These are phyloP conservation scores for Tylopilus orsonianus DNA, from an alignment of 1,284 basidiomycete genomes.

Conservation along the genomic window DNA sequence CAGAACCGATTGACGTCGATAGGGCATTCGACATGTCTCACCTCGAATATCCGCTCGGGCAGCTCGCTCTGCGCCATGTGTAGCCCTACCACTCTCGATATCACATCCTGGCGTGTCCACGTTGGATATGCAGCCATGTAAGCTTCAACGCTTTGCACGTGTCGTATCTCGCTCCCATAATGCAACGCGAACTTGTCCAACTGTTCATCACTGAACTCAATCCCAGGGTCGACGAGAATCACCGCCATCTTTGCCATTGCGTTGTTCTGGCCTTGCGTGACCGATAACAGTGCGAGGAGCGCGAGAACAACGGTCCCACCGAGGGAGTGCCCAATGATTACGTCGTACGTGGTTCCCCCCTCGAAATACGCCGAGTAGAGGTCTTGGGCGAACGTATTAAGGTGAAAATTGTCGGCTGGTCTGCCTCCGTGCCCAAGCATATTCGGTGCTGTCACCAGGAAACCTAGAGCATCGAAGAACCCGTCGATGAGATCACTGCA, in stretches of 20 bases:
- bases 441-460: slow-evolving; percentile 20
- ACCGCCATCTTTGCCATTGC: slow-evolving; percentile 6
- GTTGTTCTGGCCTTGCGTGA: background rate
- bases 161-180: background rate
- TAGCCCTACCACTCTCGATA: slow-evolving; percentile 14
- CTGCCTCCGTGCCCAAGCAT: slow-evolving; percentile 21
- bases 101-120: slow-evolving; percentile 20
- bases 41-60: slow-evolving; percentile 14
- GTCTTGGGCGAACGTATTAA: slow-evolving; percentile 16
- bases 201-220: slow-evolving; percentile 8
- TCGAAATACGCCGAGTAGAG: slow-evolving; percentile 19
- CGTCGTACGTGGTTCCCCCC: slow-evolving; percentile 15
- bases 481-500: background rate
- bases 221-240: slow-evolving; percentile 21
- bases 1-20: too few relatives aligned
- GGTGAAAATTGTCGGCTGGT: slow-evolving; percentile 11
- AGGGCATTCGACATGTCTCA: too few relatives aligned
- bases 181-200: background rate
- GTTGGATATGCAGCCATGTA: slow-evolving; percentile 10
- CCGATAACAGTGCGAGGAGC: slow-evolving; percentile 16
- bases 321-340: slow-evolving; percentile 27
- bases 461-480: slow-evolving; percentile 11
- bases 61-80: slow-evolving; percentile 9
- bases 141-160: slow-evolving; percentile 9
- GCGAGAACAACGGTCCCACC: slow-evolving; percentile 14